phyloP scores from a whole-genome alignment of 805 yeast genomes.

The Candida adriatica region DNA sequence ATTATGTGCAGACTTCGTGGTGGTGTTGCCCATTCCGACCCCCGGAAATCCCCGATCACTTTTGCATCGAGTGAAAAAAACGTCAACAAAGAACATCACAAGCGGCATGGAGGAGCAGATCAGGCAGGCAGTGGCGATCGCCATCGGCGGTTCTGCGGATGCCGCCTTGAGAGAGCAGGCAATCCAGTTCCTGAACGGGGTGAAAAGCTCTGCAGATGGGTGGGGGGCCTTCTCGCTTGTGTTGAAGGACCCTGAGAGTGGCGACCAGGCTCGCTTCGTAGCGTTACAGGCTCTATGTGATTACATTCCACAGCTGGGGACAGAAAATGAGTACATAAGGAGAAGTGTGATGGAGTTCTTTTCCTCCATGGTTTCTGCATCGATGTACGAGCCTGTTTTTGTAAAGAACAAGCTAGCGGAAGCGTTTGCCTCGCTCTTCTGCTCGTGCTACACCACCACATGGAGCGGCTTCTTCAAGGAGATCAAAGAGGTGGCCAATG shows the following conservation, averaged over 20 bases:
- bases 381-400: slow-evolving; percentile 31
- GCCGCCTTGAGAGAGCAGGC: slow-evolving; percentile 28
- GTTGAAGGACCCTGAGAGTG: slow-evolving; percentile 24
- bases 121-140: slow-evolving; percentile 26
- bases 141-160: slow-evolving; percentile 24
- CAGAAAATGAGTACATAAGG: slow-evolving; percentile 21
- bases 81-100: no score
- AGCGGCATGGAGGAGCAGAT: slow-evolving; percentile 23
- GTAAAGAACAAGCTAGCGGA: slow-evolving; percentile 54
- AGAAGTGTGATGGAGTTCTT: slow-evolving; percentile 17
- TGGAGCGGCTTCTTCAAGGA: slow-evolving; percentile 50
- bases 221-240: slow-evolving; percentile 40
- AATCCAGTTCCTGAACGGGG: slow-evolving; percentile 34
- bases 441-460: slow-evolving; percentile 36
- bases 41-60: no score
- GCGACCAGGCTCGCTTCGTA: slow-evolving; percentile 24
- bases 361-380: slow-evolving; percentile 13
- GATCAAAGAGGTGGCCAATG: slow-evolving; percentile 28
- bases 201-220: slow-evolving; percentile 37
- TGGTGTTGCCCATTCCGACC: no score
- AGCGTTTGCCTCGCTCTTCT: slow-evolving; percentile 45
- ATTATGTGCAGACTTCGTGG: no score
- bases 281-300: slow-evolving; percentile 24
- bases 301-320: slow-evolving; percentile 16
- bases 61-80: no score